A percentile compares a stretch with the other conserved stretches of the same genome.
phyloP scores from a whole-genome alignment of 2,329 filamentous ascomycete species.

The Trichoderma simmonsii region DNA sequence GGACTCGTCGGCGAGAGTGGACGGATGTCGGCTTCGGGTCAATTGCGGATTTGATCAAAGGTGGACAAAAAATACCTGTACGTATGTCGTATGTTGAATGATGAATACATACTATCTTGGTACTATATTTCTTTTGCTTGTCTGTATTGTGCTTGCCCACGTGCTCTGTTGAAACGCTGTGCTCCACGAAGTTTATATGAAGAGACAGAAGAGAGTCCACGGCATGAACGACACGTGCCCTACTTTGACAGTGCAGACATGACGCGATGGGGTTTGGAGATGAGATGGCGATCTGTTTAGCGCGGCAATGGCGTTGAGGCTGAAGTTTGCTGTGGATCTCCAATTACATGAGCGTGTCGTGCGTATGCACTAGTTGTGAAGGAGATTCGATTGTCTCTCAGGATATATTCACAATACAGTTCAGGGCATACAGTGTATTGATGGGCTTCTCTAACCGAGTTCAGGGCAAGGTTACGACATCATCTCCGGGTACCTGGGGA shows the following conservation, averaged over 20 bases:
- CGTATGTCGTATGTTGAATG: not conserved
- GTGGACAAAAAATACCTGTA: not conserved
- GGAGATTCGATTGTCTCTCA: not conserved
- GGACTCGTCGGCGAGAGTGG: not conserved
- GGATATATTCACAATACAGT: no score
- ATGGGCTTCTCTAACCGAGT: not conserved
- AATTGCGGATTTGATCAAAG: not conserved
- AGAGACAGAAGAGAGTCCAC: not conserved
- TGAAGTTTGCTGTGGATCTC: not conserved
- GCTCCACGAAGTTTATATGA: not conserved
- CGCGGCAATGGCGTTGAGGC: not conserved
- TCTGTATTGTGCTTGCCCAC: not conserved
- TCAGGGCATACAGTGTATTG: no score
- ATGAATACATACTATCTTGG: not conserved
- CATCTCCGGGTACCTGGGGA: not conserved
- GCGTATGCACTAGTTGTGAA: not conserved
- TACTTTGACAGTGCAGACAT: not conserved
- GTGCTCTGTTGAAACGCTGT: not conserved
- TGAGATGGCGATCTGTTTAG: slow-evolving; percentile 13
- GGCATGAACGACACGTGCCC: not conserved
- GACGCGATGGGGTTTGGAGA: not conserved
- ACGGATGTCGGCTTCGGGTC: not conserved
- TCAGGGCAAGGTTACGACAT: not conserved
- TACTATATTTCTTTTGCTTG: not conserved
- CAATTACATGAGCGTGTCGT: not conserved